Evolutionary conservation across 768 basidiomycete species (phyloP), one percentile per base, ranked within the genome.

Genomic region (Polyporus arcularius): DNA sequence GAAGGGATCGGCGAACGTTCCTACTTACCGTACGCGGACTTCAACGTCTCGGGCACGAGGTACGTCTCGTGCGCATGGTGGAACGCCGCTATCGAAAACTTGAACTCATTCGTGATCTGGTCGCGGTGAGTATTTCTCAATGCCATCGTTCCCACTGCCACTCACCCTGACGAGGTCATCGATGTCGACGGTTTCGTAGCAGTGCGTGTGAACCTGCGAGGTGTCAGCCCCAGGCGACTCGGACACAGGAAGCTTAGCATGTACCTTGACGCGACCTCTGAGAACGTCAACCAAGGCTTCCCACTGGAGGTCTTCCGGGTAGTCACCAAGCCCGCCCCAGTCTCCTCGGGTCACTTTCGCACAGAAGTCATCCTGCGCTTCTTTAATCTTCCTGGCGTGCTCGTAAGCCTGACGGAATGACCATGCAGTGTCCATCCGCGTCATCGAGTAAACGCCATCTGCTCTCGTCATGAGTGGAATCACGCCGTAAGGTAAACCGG

Each of bases 21-120:
- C 2, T 8, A 2, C 59, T 42, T 18, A 67, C 65, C 71, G 40
- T 80, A 95, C 62, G 88, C 85, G 71, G 82, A 77, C 73, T 94
- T 96, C 62, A 98, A 75, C 4, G 89, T 75, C 26, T 85, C 85
- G 1, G 94, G 92, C 26, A 95, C 89, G n/a, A 97, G 81, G 74
- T 92, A 97, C 1, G 93, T 85, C 71, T 96, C 94, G 56, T 92
- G 87, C 8, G 94, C 95, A 69, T 92, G 89, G 68, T 95, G 92
- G 69, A 95, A 86, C 6, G 91, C 88, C 6, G 89, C 84, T 31
- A 95, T 79, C 1, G 85, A 82, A 69, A 94, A 94, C 66, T 92
- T 76, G 79, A 96, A 98, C 73, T 97, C 95, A 70, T 96, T 92
- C 39, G 92, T 86, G 52, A 97, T 80, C 85, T 94, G n/a, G 8